Evolutionary conservation across 495 filamentous ascomycete species (phyloP), one percentile per base, ranked within the genome.

Genomic region (Penicillium taxi): DNA sequence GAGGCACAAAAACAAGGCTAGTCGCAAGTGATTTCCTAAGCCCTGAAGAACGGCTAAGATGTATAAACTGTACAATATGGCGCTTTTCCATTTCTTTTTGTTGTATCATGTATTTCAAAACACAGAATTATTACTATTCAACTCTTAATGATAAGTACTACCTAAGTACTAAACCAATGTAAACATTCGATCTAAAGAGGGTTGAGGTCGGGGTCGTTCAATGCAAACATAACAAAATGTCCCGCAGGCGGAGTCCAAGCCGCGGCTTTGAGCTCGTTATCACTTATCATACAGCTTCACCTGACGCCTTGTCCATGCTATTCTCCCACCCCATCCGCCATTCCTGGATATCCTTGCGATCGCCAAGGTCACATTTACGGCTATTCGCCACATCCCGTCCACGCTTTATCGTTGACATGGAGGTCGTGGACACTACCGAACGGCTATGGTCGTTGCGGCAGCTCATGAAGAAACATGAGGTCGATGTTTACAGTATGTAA

Each of bases 401-500:
- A 23, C 62, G 53, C 19, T 61, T 55, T 44, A 45, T 58, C 26
- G 42, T 70, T 65, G 76, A 84, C 11, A 96, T 95, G 86, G 85
- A 76, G 56, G 81, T 75, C 25, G 82, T 96, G 44, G 67, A 93
- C 62, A 94, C 90, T 13, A 80, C 78, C 32, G 68, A 77, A 36
- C 83, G 90, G 41, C 73, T 99, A 45, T 57, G 75, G 42, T 69
- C 73, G 55, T 70, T 99, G 48, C 75, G 93, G 53, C 68, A 82
- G 54, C 68, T 96, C 52, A 99, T 99, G 93, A 81, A 78, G 63
- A 69, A 86, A 59, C 66, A 81, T 48, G 81, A 86, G 39, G 71
- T 99, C 26, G 89, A 96, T 62, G 72, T 96, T 39, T 99, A 99
- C 67, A 84, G 93, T 96, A 84, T 63, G 74, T 12, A 7, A 22